phyloP scores from a whole-genome alignment of 2,329 filamentous ascomycete species.

The Aureobasidium sp. region DNA sequence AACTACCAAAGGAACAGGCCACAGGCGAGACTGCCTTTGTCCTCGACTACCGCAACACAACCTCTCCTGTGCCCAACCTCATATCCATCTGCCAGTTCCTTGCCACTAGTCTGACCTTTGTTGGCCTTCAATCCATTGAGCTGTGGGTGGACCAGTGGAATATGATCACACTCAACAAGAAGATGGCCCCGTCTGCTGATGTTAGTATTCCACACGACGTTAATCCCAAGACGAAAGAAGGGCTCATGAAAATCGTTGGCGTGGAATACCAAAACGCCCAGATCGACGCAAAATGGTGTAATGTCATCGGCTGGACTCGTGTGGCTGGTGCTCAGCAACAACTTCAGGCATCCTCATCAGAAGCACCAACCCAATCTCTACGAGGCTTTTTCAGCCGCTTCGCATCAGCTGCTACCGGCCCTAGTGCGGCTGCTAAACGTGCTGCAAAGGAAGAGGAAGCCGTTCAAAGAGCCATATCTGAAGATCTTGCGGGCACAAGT shows the following conservation, averaged over 20 bases:
- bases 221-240: constrained; percentile 74
- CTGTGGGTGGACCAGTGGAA: constrained; percentile 85
- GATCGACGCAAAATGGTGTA: constrained; percentile 86
- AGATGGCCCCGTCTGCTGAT: constrained; percentile 66
- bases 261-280: constrained; percentile 82
- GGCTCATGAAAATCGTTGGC: constrained; percentile 75
- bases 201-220: constrained; percentile 70
- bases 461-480: constrained; percentile 53
- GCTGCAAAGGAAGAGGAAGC: constrained; percentile 54
- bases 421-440: constrained; percentile 42
- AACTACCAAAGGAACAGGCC: constrained; percentile 58
- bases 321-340: constrained; percentile 6
- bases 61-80: constrained; percentile 77
- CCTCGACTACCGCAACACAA: constrained; percentile 83
- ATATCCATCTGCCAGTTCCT: constrained; percentile 85
- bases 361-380: constrained; percentile 46
- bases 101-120: constrained; percentile 91
- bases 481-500: constrained; percentile 63
- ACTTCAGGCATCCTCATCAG: constrained; percentile 15
- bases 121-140: constrained; percentile 78
- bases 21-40: constrained; percentile 74
- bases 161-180: constrained; percentile 72
- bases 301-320: constrained; percentile 74
- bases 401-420: constrained; percentile 47
- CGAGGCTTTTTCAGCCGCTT: constrained; percentile 73